Percentiles rank a stretch among this genome's conserved stretches.
phyloP scores from a whole-genome alignment of 2,329 filamentous ascomycete genomes.

The Sclerotinia minor region DNA sequence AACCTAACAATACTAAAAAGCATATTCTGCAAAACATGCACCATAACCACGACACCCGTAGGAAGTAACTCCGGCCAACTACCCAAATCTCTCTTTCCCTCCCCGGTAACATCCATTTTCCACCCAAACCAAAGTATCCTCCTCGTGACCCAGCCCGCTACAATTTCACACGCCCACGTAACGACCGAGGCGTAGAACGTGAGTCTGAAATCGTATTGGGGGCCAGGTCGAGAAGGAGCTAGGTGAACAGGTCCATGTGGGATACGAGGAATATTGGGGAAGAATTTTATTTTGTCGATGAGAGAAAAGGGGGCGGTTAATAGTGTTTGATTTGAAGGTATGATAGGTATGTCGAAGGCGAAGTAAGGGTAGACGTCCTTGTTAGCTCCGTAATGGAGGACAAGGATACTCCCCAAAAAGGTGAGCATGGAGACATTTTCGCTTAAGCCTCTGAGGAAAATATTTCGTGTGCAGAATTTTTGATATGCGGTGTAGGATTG shows the following conservation, averaged over 20 bases:
- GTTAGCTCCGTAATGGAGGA: constrained; percentile 66
- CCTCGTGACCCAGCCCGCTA: constrained; percentile 60
- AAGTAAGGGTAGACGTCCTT: constrained; percentile 70
- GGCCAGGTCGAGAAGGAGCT: constrained; percentile 31
- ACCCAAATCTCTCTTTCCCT: constrained; percentile 63
- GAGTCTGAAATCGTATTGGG: constrained; percentile 59
- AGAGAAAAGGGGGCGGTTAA: constrained; percentile 20
- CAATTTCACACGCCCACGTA: constrained; percentile 67
- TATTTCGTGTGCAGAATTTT: constrained; percentile 64
- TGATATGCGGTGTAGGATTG: constrained; percentile 64
- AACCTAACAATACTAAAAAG: constrained; percentile 67
- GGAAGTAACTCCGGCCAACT: constrained; percentile 68
- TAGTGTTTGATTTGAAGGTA: constrained; percentile 16
- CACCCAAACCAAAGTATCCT: constrained; percentile 59
- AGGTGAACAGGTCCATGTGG: background rate
- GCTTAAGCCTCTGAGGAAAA: constrained; percentile 66
- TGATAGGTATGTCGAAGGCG: constrained; percentile 53
- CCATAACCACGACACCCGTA: constrained; percentile 63
- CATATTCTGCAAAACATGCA: constrained; percentile 73
- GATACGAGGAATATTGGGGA: background rate
- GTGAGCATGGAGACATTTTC: constrained; percentile 70
- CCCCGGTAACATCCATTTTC: constrained; percentile 61
- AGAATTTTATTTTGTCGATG: background rate
- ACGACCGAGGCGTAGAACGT: constrained; percentile 64
- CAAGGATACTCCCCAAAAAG: constrained; percentile 64